A percentile compares a stretch with the other conserved stretches of the same genome.
phyloP scores from a whole-genome alignment of 164 flowering plant genomes.

The Aristolochia contorta region DNA sequence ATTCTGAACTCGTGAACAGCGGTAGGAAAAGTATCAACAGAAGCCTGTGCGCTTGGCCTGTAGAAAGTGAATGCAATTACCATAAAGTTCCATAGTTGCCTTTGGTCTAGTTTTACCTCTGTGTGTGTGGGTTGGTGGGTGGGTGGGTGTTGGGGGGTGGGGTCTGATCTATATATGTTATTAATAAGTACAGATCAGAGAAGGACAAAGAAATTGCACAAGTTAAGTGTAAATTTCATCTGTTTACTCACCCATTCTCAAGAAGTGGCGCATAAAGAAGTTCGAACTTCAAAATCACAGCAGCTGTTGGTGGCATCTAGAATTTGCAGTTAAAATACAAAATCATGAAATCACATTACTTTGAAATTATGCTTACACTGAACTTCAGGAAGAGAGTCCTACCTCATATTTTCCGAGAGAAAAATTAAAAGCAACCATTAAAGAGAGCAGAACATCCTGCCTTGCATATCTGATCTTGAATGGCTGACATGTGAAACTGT shows the following conservation, averaged over 20 bases:
- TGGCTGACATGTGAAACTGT: slow-evolving; percentile 91
- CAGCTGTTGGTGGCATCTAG: slow-evolving; percentile 62
- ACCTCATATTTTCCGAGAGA: slow-evolving; percentile 59
- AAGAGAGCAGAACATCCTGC: slow-evolving; percentile 83
- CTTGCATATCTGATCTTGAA: slow-evolving; percentile 91
- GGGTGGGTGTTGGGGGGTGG: too few relatives aligned
- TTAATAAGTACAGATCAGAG: background rate
- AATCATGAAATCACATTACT: slow-evolving; percentile 1
- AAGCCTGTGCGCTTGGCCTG: slow-evolving; percentile 52
- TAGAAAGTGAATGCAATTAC: slow-evolving; percentile 4
- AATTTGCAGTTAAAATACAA: slow-evolving; percentile 7
- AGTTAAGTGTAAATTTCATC: background rate
- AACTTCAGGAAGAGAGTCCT: slow-evolving; percentile 7
- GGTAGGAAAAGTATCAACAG: slow-evolving; percentile 50
- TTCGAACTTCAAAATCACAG: slow-evolving; percentile 86
- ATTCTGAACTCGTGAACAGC: slow-evolving; percentile 89
- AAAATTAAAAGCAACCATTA: slow-evolving; percentile 80
- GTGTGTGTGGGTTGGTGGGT: too few relatives aligned
- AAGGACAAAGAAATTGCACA: background rate
- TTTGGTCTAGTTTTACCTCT: too few relatives aligned
- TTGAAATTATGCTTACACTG: background rate
- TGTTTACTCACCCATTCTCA: slow-evolving; percentile 49
- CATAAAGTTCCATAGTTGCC: too few relatives aligned
- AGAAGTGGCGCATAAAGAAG: slow-evolving; percentile 69
- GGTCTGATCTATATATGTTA: too few relatives aligned